Conservation (phyloP, 768 basidiomycete species). For the Boletus rufocinnamomeus region DNA sequence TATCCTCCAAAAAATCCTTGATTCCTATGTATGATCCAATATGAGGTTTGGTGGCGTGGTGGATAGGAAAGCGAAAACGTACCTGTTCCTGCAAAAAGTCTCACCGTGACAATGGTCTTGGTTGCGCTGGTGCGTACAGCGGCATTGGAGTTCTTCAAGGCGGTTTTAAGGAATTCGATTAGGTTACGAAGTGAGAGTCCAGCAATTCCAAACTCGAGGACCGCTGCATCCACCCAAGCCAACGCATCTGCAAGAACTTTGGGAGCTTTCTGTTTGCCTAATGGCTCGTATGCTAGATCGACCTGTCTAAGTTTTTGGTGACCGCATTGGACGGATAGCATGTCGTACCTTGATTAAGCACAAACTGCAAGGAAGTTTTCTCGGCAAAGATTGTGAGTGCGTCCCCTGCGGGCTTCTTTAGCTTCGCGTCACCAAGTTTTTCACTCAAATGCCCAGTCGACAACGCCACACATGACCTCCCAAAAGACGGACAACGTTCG, state of each 20-base stretch:
- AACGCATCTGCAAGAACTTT: constrained; percentile 93
- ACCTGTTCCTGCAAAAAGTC: constrained; percentile 90
- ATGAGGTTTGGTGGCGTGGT: background rate
- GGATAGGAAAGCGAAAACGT: constrained; percentile 23
- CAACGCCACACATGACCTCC: constrained; percentile 80
- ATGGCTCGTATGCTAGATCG: constrained; percentile 80
- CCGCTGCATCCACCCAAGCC: constrained; percentile 81
- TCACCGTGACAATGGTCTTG: constrained; percentile 87
- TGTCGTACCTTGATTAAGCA: constrained; percentile 81
- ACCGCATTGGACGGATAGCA: constrained; percentile 7
- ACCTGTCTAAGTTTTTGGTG: constrained; percentile 19
- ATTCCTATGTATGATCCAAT: constrained; percentile 58
- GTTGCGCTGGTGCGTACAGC: constrained; percentile 92
- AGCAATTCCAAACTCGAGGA: constrained; percentile 89
- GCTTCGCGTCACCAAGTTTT: constrained; percentile 93
- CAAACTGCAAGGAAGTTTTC: constrained; percentile 92
- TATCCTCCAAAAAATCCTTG: constrained; percentile 88
- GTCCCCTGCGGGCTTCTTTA: constrained; percentile 96
- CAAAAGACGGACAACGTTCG: constrained; percentile 78
- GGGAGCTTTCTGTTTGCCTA: constrained; percentile 95
- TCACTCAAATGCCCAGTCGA: constrained; percentile 82
- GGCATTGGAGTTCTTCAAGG: constrained; percentile 92
- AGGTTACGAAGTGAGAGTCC: constrained; percentile 81
- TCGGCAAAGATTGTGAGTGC: constrained; percentile 82
- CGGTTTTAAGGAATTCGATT: constrained; percentile 88